Conservation (phyloP, 2,329 filamentous ascomycete genomes). For the Pyricularia grisea region DNA sequence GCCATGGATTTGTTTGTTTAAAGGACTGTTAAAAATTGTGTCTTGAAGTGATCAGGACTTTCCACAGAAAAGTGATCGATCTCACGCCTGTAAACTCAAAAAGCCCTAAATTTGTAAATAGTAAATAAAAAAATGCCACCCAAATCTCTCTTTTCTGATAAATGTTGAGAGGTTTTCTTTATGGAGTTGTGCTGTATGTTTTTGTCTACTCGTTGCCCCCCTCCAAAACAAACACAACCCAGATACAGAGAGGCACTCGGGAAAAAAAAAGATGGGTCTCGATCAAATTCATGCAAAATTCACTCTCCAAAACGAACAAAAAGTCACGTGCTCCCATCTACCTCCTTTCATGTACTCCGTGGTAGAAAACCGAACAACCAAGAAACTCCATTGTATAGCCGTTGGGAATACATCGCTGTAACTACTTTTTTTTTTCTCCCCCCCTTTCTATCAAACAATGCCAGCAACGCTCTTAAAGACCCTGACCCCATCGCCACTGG, state of each 20-base stretch:
- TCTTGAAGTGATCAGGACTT: background rate
- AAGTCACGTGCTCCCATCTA: background rate
- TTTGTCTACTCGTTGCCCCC: background rate
- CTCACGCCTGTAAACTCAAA: background rate
- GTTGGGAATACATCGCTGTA: background rate
- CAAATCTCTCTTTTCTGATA: too few relatives aligned
- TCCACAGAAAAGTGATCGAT: background rate
- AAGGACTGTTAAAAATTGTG: background rate
- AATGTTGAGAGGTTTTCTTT: background rate
- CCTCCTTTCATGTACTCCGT: background rate
- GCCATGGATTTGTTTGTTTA: conserved; percentile 9
- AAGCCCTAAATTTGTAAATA: background rate
- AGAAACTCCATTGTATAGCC: background rate
- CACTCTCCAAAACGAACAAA: background rate
- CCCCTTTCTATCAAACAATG: background rate
- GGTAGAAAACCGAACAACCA: background rate
- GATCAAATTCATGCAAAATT: background rate
- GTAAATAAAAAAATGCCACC: too few relatives aligned
- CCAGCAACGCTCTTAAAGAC: background rate
- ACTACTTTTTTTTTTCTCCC: background rate
- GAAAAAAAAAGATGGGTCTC: background rate
- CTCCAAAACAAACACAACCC: background rate
- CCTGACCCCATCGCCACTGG: background rate
- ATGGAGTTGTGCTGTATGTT: background rate
- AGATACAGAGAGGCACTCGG: background rate